phyloP scores from a whole-genome alignment of 2,329 filamentous ascomycete species.

The Fusarium musae region DNA sequence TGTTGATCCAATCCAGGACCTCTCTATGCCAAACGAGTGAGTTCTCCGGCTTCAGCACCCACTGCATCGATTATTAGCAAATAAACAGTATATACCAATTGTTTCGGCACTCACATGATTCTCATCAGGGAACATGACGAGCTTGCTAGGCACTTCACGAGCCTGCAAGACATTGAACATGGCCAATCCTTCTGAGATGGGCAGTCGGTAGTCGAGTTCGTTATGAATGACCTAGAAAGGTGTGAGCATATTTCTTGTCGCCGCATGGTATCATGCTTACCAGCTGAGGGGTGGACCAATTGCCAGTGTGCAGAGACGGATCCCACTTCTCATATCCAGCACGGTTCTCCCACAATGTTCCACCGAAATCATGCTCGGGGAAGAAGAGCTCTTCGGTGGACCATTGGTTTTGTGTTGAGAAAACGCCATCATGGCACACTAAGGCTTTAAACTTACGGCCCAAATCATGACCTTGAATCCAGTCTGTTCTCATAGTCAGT shows the following conservation, averaged over 20 bases:
- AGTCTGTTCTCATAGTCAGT: conserved; percentile 63
- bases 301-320: conserved; percentile 68
- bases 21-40: conserved; percentile 89
- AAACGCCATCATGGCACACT: conserved; percentile 89
- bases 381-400: conserved; percentile 77
- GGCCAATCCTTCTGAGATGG: conserved; percentile 84
- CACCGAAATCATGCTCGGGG: conserved; percentile 74
- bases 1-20: conserved; percentile 82
- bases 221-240: conserved; percentile 74
- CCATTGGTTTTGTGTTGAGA: conserved; percentile 75
- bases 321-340: conserved; percentile 76
- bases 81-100: background rate
- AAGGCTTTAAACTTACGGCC: conserved; percentile 88
- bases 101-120: conserved; percentile 58
- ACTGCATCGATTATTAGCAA: conserved; percentile 52
- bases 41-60: conserved; percentile 94
- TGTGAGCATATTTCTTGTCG: background rate
- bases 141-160: conserved; percentile 77
- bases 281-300: conserved; percentile 89
- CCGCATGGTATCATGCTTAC: conserved; percentile 54
- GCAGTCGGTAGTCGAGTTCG: conserved; percentile 88
- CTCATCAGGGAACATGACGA: conserved; percentile 84
- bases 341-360: conserved; percentile 69
- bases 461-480: conserved; percentile 88
- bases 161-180: conserved; percentile 89